A percentile compares a stretch with the other conserved stretches of the same genome.
phyloP scores from a whole-genome alignment of 192 early-diverging fungal species.

The Coemansia furcata region DNA sequence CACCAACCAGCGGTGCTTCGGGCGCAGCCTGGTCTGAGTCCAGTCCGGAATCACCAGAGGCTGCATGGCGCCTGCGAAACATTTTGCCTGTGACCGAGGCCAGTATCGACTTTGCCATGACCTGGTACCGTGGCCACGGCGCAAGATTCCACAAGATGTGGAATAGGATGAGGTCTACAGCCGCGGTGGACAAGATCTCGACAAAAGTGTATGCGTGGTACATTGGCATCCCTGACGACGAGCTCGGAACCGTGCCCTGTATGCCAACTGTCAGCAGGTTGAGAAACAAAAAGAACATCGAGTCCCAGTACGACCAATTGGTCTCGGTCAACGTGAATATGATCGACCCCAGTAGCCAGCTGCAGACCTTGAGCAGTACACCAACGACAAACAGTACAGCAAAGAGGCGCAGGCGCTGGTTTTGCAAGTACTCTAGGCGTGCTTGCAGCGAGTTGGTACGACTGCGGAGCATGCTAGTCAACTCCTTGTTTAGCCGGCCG shows the following conservation, averaged over 20 bases:
- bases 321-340: slow-evolving; percentile 43
- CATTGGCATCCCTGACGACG: slow-evolving; percentile 37
- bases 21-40: slow-evolving; percentile 4
- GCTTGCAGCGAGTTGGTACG: slow-evolving; percentile 27
- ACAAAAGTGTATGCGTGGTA: slow-evolving; percentile 43
- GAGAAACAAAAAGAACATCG: slow-evolving; percentile 48
- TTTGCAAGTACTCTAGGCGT: slow-evolving; percentile 14
- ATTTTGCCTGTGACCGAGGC: slow-evolving; percentile 15
- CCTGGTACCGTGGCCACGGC: slow-evolving; percentile 35
- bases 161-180: slow-evolving; percentile 34
- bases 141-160: slow-evolving; percentile 46
- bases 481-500: slow-evolving; percentile 17
- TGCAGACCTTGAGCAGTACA: slow-evolving; percentile 42
- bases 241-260: slow-evolving; percentile 40
- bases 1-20: neutral
- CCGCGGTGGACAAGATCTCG: slow-evolving; percentile 46
- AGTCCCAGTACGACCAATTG: slow-evolving; percentile 53
- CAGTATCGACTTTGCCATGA: slow-evolving; percentile 14
- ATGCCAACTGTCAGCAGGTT: slow-evolving; percentile 47
- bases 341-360: slow-evolving; percentile 40
- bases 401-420: slow-evolving; percentile 39
- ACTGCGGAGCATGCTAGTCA: neutral
- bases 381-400: slow-evolving; percentile 24
- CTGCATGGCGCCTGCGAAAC: neutral
- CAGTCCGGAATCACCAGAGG: neutral